Percentiles rank a stretch among this genome's conserved stretches.
Evolutionary conservation across 345 rosid species (phyloP).

Genomic region (Eucalyptus viminalis): DNA sequence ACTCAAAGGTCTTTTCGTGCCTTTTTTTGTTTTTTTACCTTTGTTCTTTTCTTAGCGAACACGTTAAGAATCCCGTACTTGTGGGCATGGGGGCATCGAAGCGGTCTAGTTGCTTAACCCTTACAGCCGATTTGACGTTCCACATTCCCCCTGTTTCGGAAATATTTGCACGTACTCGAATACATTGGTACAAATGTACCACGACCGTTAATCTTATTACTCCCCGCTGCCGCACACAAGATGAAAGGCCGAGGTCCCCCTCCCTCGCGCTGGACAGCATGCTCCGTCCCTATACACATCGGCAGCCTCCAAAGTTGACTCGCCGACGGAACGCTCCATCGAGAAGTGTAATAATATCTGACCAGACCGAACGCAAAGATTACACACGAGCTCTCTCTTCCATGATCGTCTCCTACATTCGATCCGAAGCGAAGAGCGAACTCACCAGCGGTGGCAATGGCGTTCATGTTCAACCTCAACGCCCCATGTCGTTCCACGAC

Average conservation of each 20-base stretch:
- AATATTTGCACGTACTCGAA: background rate
- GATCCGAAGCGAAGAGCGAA: background rate
- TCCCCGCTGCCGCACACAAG: background rate
- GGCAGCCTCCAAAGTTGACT: fast-evolving
- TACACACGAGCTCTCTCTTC: background rate
- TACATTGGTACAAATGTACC: background rate
- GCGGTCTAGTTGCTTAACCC: background rate
- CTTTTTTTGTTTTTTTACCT: too few species aligned
- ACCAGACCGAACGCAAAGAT: background rate
- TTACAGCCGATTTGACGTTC: too few species aligned
- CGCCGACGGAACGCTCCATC: background rate
- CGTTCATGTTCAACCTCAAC: background rate
- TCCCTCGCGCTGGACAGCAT: background rate
- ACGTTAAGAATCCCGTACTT: too few species aligned
- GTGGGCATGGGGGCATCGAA: too few species aligned
- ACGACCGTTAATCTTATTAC: background rate
- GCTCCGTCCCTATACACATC: background rate
- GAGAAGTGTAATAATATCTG: background rate
- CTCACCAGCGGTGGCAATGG: background rate
- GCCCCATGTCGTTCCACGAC: background rate
- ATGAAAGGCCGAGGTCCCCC: background rate
- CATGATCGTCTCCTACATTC: background rate
- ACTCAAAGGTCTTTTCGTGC: too few species aligned
- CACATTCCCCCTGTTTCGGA: too few species aligned
- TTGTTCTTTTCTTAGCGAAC: too few species aligned